phyloP scores from a whole-genome alignment of 345 rosid species.

The Raphanus sativus region DNA sequence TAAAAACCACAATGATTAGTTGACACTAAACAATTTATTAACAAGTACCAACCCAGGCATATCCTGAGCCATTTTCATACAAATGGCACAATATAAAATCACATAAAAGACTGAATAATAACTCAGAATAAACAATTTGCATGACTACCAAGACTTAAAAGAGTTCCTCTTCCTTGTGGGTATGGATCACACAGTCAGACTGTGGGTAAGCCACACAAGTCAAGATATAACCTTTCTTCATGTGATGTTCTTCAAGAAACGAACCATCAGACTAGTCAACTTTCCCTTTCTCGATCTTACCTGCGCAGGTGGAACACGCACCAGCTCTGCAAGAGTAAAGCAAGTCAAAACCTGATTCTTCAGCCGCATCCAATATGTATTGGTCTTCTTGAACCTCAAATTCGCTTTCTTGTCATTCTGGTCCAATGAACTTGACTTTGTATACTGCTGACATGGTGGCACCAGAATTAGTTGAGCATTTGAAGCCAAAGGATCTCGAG shows the following conservation, averaged over 20 bases:
- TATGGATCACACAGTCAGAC: constrained; percentile 75
- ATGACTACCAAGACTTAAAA: constrained; percentile 36
- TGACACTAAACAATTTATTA: constrained; percentile 25
- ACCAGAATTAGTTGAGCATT: constrained; percentile 46
- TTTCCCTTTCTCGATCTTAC: constrained; percentile 56
- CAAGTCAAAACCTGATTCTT: constrained; percentile 70
- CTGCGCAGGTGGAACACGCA: constrained; percentile 85
- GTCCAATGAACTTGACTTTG: constrained; percentile 80
- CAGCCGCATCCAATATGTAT: constrained; percentile 86
- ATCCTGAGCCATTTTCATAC: constrained; percentile 28
- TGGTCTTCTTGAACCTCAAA: constrained; percentile 60
- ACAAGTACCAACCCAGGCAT: constrained; percentile 11
- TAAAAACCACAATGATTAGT: background rate
- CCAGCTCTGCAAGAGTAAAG: constrained; percentile 91
- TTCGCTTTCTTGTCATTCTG: constrained; percentile 55
- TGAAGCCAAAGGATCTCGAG: constrained; percentile 61
- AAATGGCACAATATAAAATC: constrained; percentile 21
- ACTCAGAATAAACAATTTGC: constrained; percentile 22
- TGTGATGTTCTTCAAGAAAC: constrained; percentile 64
- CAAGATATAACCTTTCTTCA: constrained; percentile 58
- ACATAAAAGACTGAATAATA: background rate
- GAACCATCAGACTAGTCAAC: constrained; percentile 86
- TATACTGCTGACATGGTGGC: constrained; percentile 56
- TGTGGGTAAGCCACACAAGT: constrained; percentile 78
- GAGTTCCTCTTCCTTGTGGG: constrained; percentile 79